phyloP scores from a whole-genome alignment of 176 grass and related monocot species.

The Dendrocalamus sinicus region DNA sequence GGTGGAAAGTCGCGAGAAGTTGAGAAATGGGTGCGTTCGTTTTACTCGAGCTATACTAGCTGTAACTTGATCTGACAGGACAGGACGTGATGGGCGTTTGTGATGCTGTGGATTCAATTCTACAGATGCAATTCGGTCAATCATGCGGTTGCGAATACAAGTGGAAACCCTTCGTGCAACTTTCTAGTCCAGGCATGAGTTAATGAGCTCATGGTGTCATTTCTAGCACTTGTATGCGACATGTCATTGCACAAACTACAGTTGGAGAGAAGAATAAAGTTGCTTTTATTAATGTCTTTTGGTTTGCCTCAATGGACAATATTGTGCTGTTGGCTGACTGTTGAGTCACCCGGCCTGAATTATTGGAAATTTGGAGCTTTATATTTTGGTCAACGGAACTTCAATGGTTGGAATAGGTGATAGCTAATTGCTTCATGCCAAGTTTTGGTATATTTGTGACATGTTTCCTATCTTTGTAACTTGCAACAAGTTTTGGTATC shows the following conservation, averaged over 20 bases:
- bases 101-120: background rate
- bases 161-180: slow-evolving; percentile 38
- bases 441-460: background rate
- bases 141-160: slow-evolving; percentile 28
- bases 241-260: slow-evolving; percentile 46
- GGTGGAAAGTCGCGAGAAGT: background rate
- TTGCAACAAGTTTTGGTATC: background rate
- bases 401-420: background rate
- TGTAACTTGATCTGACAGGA: background rate
- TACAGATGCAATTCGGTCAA: background rate
- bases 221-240: slow-evolving; percentile 32
- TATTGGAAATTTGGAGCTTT: background rate
- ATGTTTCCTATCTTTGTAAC: too few species aligned
- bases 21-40: background rate
- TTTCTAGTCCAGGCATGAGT: slow-evolving; percentile 50
- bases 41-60: background rate
- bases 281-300: background rate
- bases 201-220: slow-evolving; percentile 8
- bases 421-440: background rate
- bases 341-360: background rate
- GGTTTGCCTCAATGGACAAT: background rate
- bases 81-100: background rate
- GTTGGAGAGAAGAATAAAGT: background rate
- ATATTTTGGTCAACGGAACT: background rate
- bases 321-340: background rate